These are phyloP conservation scores for Pezizomycotina sp. DNA, from an alignment of 2,329 filamentous ascomycete genomes.

Conservation along the genomic window DNA sequence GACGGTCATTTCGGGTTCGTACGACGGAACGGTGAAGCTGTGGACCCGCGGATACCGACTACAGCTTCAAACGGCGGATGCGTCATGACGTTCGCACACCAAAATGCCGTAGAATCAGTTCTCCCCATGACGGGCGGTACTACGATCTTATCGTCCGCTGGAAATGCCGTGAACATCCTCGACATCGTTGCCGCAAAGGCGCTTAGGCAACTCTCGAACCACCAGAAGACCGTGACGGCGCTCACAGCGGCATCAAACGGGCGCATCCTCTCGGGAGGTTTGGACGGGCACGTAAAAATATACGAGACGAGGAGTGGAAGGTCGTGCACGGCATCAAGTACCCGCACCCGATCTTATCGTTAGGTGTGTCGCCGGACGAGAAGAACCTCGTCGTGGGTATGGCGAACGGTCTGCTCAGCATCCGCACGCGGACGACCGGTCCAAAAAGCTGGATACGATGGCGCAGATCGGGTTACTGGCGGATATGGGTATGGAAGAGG, in stretches of 20 bases:
- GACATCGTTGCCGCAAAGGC: conserved; percentile 85
- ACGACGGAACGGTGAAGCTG: conserved; percentile 80
- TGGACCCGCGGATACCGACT: conserved; percentile 68
- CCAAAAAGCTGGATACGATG: conserved; percentile 40
- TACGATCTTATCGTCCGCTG: conserved; percentile 67
- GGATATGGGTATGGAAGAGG: conserved; percentile 17
- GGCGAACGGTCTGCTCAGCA: conserved; percentile 78
- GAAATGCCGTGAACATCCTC: conserved; percentile 74
- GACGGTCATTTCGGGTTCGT: conserved; percentile 75
- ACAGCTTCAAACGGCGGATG: conserved; percentile 28
- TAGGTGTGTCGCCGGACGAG: conserved; percentile 63
- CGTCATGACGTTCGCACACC: conserved; percentile 89
- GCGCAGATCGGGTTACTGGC: conserved; percentile 15
- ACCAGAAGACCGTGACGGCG: conserved; percentile 93
- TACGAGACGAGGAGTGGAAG: conserved; percentile 94
- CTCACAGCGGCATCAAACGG: conserved; percentile 44
- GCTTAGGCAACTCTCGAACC: conserved; percentile 71
- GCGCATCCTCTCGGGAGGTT: conserved; percentile 67
- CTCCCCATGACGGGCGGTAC: conserved; percentile 74
- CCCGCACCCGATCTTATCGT: conserved; percentile 70
- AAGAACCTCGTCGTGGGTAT: conserved; percentile 90
- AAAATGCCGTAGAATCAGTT: conserved; percentile 76
- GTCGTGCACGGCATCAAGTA: conserved; percentile 93
- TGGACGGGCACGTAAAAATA: conserved; percentile 93
- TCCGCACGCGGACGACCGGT: conserved; percentile 75